Evolutionary conservation across 2,329 filamentous ascomycete genomes (phyloP), one percentile per base, ranked within the genome.

Genomic region (Pseudopithomyces chartarum): DNA sequence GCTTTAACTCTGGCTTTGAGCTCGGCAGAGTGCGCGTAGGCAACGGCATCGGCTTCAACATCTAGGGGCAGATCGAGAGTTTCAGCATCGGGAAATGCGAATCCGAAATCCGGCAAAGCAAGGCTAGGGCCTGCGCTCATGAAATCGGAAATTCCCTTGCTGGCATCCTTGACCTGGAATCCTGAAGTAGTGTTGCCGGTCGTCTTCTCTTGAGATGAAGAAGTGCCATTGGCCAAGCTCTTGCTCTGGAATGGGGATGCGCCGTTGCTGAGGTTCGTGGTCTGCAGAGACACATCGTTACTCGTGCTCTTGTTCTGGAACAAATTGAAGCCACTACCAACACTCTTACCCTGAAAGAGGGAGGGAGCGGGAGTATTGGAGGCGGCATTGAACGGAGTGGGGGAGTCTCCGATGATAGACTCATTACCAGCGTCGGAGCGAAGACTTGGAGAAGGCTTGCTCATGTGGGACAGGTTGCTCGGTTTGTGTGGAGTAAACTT

Each of bases 401-500:
- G 65, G 6, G 69, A 63, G n/a, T 54, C 58, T 13, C 55, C 57
- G 32, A 68, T 42, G 15, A 65, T 54, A 15, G 67, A 64, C 20
- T 62, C 57, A 39, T 63, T 65, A 29, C 68, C 68, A 15, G 62
- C 63, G 26, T 73, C 68, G 4, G 69, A 71, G 19, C 65, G 29
- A 12, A 69, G 45, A 48, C 68, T 72, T 2, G 72, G 72, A 2
- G 70, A 73, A 4, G 70, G 69, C n/a, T 72, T 63, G n/a, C 60
- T 67, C 13, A 68, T 65, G 43, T 73, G 63, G 17, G 71, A 66
- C 11, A 75, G 71, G 32, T 71, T 67, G 50, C 68, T 72, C 11
- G 70, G 69, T 55, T 72, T 73, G 19, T 65, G 65, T 2, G 73
- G 73, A 2, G 70, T 73, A 50, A 73, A 68, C 61, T 72, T 74